Evolutionary conservation across 1,284 basidiomycete species (phyloP), one percentile per base, ranked within the genome.

Genomic region (Pyrrhoderma noxium): DNA sequence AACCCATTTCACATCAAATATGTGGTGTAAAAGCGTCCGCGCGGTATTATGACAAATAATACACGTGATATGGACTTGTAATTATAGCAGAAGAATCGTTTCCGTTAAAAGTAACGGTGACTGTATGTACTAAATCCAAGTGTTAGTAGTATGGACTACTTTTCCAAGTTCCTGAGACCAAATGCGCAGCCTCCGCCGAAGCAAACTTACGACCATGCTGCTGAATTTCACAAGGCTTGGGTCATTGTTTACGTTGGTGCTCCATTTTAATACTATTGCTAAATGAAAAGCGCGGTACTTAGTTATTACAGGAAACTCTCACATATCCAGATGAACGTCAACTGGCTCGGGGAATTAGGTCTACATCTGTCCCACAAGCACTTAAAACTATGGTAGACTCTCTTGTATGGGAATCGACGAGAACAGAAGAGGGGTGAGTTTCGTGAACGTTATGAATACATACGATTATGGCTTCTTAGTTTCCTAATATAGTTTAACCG

Each of bases 341-440:
- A 59, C 68, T 92, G 46, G 73, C 79, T 25, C 81, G 79, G 61
- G 93, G 93, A 3, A 93, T 97, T 61, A 70, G 72, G 37, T 79
- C 83, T 8, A 95, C 93, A 1, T 78, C 84, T 65, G 89, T 95
- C 0, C 90, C 93, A 8, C 70, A 67, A 4, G 79, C 83, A 54
- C 71, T 97, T 14, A 78, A 83, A 62, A 79, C 82, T n/a, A 85
- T 97, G 73, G 86, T 93, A 2, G 89, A 94, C 65, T 76, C 88
- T 2, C 74, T 97, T 41, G 89, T 95, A 14, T 82, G 83, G 71
- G 93, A 96, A 66, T 85, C 86, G 21, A 85, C 85, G 14, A 74
- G 83, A 56, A 80, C 77, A 16, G 89, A 93, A 60, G 87, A 89
- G 69, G 89, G 89, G 89, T 93, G 68, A 59, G 85, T 75, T 36